phyloP scores from a whole-genome alignment of 2,329 filamentous ascomycete species.

The Colletotrichum orchidophilum region DNA sequence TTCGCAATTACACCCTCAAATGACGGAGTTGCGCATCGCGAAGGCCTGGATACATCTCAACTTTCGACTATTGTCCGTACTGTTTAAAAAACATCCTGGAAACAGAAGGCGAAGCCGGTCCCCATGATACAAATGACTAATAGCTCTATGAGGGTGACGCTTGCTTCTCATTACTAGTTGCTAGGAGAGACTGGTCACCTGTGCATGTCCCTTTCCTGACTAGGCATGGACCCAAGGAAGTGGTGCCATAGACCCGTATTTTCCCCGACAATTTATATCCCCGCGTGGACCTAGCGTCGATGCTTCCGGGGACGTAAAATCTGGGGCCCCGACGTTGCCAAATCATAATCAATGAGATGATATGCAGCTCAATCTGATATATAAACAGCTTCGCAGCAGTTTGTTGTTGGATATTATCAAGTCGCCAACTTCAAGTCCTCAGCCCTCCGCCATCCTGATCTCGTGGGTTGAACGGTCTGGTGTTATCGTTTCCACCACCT shows the following conservation, averaged over 20 bases:
- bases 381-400: background rate
- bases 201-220: no score
- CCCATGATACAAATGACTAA: background rate
- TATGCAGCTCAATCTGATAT: background rate
- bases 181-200: no score
- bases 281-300: conserved; percentile 16
- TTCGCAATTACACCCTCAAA: no score
- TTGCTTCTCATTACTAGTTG: background rate
- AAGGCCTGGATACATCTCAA: background rate
- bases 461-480: background rate
- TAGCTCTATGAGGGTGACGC: fast-evolving
- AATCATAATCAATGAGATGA: background rate
- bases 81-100: no score
- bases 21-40: background rate
- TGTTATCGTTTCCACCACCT: background rate
- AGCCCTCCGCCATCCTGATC: background rate
- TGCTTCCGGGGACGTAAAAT: conserved; percentile 5
- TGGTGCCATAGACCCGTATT: conserved; percentile 13
- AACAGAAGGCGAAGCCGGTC: background rate
- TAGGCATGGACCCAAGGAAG: background rate
- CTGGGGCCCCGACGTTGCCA: conserved; percentile 13
- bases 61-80: background rate
- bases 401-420: background rate
- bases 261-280: conserved; percentile 11
- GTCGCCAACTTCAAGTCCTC: background rate